These are phyloP conservation scores for Hyphopichia burtonii DNA, from an alignment of 1,139 yeast species.

Conservation along the genomic window DNA sequence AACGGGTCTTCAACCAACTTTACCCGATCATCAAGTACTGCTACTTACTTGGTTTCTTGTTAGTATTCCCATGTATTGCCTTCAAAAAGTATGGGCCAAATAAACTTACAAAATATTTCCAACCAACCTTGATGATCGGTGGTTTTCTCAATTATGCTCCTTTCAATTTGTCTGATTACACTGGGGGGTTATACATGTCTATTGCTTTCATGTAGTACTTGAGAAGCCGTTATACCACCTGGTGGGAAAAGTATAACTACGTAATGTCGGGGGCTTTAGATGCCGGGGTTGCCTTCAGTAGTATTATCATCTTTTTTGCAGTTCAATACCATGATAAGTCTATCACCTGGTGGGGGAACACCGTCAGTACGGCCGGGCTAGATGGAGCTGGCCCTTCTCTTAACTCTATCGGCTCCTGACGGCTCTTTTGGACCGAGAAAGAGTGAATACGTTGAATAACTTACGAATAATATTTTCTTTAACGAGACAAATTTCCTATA, in stretches of 20 bases:
- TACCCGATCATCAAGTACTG: slow-evolving; percentile 51
- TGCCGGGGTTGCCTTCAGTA: slow-evolving; percentile 55
- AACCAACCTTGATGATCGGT: slow-evolving; percentile 43
- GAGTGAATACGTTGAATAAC: too few relatives aligned
- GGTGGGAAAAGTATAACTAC: slow-evolving; percentile 65
- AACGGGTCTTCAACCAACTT: slow-evolving; percentile 46
- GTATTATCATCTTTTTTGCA: slow-evolving; percentile 54
- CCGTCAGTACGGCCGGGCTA: slow-evolving; percentile 37
- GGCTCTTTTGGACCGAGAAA: slow-evolving; percentile 49
- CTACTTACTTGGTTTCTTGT: slow-evolving; percentile 53
- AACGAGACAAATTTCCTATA: too few relatives aligned
- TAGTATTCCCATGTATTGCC: slow-evolving; percentile 42
- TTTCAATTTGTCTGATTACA: slow-evolving; percentile 48
- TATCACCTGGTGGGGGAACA: slow-evolving; percentile 63
- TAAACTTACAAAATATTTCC: slow-evolving; percentile 28
- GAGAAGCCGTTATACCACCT: slow-evolving; percentile 40
- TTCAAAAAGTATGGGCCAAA: slow-evolving; percentile 38
- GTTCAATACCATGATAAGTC: slow-evolving; percentile 42
- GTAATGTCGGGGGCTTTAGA: slow-evolving; percentile 48
- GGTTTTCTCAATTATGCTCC: slow-evolving; percentile 45
- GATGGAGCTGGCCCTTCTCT: slow-evolving; percentile 34
- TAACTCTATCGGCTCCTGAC: slow-evolving; percentile 21
- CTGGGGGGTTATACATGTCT: slow-evolving; percentile 42
- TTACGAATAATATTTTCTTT: too few relatives aligned
- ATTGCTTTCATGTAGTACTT: slow-evolving; percentile 47